Evolutionary conservation across 306 rosid genomes (phyloP).

Genomic region (Pterocarpus santalinus): DNA sequence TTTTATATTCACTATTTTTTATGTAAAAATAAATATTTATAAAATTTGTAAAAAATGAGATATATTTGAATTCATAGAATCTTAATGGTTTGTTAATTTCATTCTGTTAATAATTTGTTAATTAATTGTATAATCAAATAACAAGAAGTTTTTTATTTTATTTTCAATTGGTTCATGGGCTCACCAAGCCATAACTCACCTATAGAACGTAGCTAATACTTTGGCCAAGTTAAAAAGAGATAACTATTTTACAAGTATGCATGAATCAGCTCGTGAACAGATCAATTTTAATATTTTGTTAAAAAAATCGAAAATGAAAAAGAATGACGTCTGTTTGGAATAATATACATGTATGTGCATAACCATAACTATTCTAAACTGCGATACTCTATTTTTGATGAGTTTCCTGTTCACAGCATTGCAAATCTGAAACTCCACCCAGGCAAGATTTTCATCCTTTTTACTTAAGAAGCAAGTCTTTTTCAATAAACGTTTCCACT

Average conservation of each 20-base stretch:
- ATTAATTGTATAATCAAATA: background rate
- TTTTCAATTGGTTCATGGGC: background rate
- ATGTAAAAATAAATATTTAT: too few relatives aligned
- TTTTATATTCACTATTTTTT: too few relatives aligned
- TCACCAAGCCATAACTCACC: background rate
- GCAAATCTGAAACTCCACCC: background rate
- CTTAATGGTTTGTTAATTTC: too few relatives aligned
- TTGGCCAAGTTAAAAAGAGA: background rate
- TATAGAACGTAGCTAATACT: background rate
- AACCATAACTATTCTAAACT: background rate
- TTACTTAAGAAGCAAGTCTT: conserved; percentile 1
- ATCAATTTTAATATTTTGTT: background rate
- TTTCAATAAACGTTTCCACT: background rate
- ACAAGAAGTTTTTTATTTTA: background rate
- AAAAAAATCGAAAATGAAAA: too few relatives aligned
- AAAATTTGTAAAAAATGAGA: too few relatives aligned
- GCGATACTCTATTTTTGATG: background rate
- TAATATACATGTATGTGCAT: background rate
- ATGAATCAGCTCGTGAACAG: background rate
- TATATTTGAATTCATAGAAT: too few relatives aligned
- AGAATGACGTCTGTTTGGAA: background rate
- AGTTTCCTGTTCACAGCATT: background rate
- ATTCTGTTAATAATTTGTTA: too few relatives aligned
- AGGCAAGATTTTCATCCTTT: background rate
- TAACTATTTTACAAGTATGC: background rate